A percentile compares a stretch with the other conserved stretches of the same genome.
phyloP scores from a whole-genome alignment of 202 grass and related monocot species.

The Setaria viridis region DNA sequence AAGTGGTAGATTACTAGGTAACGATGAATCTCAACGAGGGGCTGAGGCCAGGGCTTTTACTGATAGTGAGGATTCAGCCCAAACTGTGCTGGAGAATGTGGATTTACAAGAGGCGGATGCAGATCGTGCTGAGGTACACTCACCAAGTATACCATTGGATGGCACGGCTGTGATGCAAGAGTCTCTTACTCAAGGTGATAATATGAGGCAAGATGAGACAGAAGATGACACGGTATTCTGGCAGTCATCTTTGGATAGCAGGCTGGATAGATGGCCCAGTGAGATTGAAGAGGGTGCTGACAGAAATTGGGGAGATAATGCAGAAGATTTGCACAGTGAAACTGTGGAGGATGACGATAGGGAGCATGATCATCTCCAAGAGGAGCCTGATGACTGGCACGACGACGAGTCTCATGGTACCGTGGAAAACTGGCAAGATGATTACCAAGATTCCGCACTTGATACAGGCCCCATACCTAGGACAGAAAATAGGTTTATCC shows the following conservation, averaged over 20 bases:
- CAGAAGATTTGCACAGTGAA: slow-evolving; percentile 62
- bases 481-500: slow-evolving; percentile 78
- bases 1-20: slow-evolving; percentile 50
- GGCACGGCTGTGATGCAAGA: slow-evolving; percentile 51
- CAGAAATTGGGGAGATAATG: slow-evolving; percentile 72
- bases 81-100: slow-evolving; percentile 43
- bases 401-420: slow-evolving; percentile 84
- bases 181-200: slow-evolving; percentile 46
- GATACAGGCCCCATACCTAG: slow-evolving; percentile 62
- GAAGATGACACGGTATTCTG: slow-evolving; percentile 57
- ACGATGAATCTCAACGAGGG: slow-evolving; percentile 53
- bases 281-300: slow-evolving; percentile 61
- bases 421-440: slow-evolving; percentile 89
- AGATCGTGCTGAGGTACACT: slow-evolving; percentile 33
- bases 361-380: slow-evolving; percentile 61
- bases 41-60: slow-evolving; percentile 16
- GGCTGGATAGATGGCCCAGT: slow-evolving; percentile 61
- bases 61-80: slow-evolving; percentile 51
- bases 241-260: slow-evolving; percentile 64
- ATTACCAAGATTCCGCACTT: slow-evolving; percentile 64
- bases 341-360: slow-evolving; percentile 50
- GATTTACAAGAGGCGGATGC: slow-evolving; percentile 46
- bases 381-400: slow-evolving; percentile 65
- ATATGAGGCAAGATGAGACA: slow-evolving; percentile 46
- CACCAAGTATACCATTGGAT: slow-evolving; percentile 36